Evolutionary conservation across 306 rosid species (phyloP).

Genomic region (Quillaja saponaria): DNA sequence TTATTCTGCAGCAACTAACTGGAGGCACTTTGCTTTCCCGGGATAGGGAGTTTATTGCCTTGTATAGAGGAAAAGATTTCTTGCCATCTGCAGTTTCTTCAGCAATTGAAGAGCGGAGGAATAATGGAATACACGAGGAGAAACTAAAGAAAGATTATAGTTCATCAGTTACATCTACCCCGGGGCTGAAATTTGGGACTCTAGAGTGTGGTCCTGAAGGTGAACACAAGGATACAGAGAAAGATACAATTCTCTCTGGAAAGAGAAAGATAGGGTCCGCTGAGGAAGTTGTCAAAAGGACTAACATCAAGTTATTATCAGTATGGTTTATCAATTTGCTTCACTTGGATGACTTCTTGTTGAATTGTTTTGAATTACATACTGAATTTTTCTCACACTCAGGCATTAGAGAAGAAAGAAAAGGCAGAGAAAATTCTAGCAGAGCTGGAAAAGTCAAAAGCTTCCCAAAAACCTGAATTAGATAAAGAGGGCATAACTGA

Average conservation of each 20-base stretch:
- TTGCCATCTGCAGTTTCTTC: conserved; percentile 81
- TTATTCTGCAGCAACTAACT: conserved; percentile 68
- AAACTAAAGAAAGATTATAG: conserved; percentile 37
- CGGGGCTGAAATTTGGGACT: conserved; percentile 31
- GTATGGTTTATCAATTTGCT: conserved; percentile 50
- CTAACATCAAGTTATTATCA: conserved; percentile 62
- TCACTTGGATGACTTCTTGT: conserved; percentile 29
- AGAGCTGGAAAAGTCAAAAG: conserved; percentile 55
- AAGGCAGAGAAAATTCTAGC: conserved; percentile 71
- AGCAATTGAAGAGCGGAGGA: conserved; percentile 80
- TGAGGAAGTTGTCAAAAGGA: conserved; percentile 53
- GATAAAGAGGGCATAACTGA: conserved; percentile 85
- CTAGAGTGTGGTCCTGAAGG: conserved; percentile 36
- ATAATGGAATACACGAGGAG: conserved; percentile 35
- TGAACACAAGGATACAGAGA: conserved; percentile 30
- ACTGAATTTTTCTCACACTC: conserved; percentile 30
- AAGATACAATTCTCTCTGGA: conserved; percentile 33
- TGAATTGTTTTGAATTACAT: conserved; percentile 27
- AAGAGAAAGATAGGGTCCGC: conserved; percentile 36
- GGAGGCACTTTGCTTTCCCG: conserved; percentile 89
- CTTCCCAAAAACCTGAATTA: conserved; percentile 57
- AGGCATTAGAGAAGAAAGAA: conserved; percentile 75
- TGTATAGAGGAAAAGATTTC: conserved; percentile 92
- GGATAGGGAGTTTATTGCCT: conserved; percentile 69
- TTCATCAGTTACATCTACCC: conserved; percentile 25